Evolutionary conservation across 345 rosid genomes (phyloP), one percentile per base, ranked within the genome.

Genomic region (Euclidium syriacum): DNA sequence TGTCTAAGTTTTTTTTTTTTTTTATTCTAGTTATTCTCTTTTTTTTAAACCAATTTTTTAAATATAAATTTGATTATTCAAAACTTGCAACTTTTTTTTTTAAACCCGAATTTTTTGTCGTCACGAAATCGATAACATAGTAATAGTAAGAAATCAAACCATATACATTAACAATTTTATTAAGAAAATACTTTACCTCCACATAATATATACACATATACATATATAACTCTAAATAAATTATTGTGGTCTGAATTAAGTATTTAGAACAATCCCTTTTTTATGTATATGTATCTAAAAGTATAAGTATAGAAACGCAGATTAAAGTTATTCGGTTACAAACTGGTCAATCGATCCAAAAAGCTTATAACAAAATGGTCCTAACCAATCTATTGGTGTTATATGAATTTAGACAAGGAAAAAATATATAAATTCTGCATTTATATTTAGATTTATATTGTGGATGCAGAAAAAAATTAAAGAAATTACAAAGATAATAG

Each of bases 361-460:
- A 30, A 47, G 16, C 25, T 29, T 47, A 57, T 39, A 4, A 11
- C 18, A n/a, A 39, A 24, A 62, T 61, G 66, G 56, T 62, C 56
- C 66, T 22, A 7, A 2, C 36, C 42, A 34, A 24, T 48, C 33
- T 34, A 36, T 25, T 49, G 57, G 48, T 49, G 57, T 11, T 17
- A 51, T 58, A 41, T 41, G 32, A 32, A 41, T 58, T 23, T 51
- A 51, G 40, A 24, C 7, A 33, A 33, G 10, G 38, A 59, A 17
- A 33, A 32, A 25, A 42, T 4, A 42, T 50, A 42, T 32, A 11
- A 41, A 11, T 17, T 50, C 20, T 36, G 17, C 24, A 18, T 51
- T 42, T 39, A 19, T 35, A 24, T 60, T 7, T 26, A 19, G 24
- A n/a, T 35, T 22, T 23, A 23, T 9, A 22, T 15, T 6, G n/a